Conservation (phyloP, 768 basidiomycete species). For the Leccinum arenicola region DNA sequence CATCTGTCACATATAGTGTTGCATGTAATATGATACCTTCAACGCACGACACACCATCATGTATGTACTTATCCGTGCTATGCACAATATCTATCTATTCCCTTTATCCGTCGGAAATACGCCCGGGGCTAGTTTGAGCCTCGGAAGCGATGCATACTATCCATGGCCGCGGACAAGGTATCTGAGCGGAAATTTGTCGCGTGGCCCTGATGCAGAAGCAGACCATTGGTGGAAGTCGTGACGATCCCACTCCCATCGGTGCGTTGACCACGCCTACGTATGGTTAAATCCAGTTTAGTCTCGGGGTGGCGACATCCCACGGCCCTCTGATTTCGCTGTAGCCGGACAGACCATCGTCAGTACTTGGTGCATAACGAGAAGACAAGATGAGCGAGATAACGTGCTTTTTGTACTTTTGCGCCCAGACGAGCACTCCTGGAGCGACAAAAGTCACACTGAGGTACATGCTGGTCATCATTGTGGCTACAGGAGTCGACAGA, state of each 20-base stretch:
- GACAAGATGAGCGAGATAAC: constrained; percentile 27
- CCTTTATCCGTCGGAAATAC: constrained; percentile 13
- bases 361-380: constrained; percentile 9
- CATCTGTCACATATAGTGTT: constrained; percentile 35
- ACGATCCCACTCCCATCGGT: constrained; percentile 29
- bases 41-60: constrained; percentile 20
- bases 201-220: constrained; percentile 14
- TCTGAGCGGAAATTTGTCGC: constrained; percentile 25
- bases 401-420: constrained; percentile 84
- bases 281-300: constrained; percentile 45
- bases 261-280: constrained; percentile 23
- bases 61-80: constrained; percentile 6
- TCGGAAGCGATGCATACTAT: constrained; percentile 1
- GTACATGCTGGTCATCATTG: constrained; percentile 49
- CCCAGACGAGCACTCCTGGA: constrained; percentile 77
- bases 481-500: constrained; percentile 54
- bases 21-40: constrained; percentile 40
- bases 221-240: constrained; percentile 24
- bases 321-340: constrained; percentile 84
- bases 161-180: constrained; percentile 27
- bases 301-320: constrained; percentile 86
- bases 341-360: constrained; percentile 11
- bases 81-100: constrained; percentile 4
- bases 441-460: constrained; percentile 66
- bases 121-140: constrained; percentile 3